A percentile compares a stretch with the other conserved stretches of the same genome.
phyloP scores from a whole-genome alignment of 2,329 filamentous ascomycete genomes.

The Ophiostoma piceae region DNA sequence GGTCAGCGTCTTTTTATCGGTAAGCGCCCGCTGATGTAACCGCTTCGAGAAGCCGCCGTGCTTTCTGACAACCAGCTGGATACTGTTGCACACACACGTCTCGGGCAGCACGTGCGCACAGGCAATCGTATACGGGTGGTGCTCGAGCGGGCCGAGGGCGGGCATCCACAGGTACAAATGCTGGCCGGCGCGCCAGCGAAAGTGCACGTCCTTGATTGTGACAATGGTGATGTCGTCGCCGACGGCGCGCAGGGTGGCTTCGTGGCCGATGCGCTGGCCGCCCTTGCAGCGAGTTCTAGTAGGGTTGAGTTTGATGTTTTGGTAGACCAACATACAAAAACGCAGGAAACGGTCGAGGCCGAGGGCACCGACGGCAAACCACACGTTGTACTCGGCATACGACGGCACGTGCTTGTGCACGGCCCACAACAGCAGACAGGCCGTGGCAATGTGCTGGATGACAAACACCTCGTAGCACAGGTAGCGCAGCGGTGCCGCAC shows the following conservation, averaged over 20 bases:
- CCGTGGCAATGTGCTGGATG: conserved; percentile 59
- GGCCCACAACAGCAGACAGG: conserved; percentile 57
- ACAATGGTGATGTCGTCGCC: conserved; percentile 51
- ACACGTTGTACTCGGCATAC: conserved; percentile 57
- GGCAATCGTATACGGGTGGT: conserved; percentile 60
- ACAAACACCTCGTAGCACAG: conserved; percentile 66
- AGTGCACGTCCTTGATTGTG: conserved; percentile 56
- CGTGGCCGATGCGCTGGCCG: conserved; percentile 48
- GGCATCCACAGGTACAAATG: conserved; percentile 59
- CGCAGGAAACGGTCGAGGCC: conserved; percentile 58
- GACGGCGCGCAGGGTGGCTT: conserved; percentile 44
- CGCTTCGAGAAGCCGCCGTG: conserved; percentile 54
- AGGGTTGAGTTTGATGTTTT: conserved; percentile 45
- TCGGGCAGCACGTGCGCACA: conserved; percentile 45
- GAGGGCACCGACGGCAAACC: conserved; percentile 59
- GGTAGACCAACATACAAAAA: conserved; percentile 44
- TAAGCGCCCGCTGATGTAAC: conserved; percentile 39
- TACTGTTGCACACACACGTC: conserved; percentile 51
- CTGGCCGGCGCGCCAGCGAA: conserved; percentile 55
- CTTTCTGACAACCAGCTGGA: conserved; percentile 53
- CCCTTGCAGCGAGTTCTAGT: conserved; percentile 43
- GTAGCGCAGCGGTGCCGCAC: conserved; percentile 59
- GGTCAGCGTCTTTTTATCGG: conserved; percentile 32
- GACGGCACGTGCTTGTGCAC: conserved; percentile 58
- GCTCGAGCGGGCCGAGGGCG: conserved; percentile 48